Evolutionary conservation across 305 asterid species (phyloP), one percentile per base, ranked within the genome.

Genomic region (Plantago coronopus): DNA sequence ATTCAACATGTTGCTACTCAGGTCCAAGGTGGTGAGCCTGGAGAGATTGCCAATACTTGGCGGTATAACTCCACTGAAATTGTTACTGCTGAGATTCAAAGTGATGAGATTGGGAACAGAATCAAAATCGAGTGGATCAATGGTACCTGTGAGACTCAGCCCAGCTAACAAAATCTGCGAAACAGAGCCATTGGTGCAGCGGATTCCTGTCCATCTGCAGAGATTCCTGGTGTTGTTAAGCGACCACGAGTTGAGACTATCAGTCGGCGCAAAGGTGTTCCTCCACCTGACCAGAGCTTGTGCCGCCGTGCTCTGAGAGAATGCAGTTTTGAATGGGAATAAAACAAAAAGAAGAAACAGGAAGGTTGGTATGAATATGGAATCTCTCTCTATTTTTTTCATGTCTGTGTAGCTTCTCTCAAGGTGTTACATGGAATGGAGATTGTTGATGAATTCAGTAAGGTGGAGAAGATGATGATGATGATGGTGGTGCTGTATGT

Each of bases 161-260:
- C 37, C 48, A 15, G 79, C 31, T 14, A 91, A 72, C 29, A 74
- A 68, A 46, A 91, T 72, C 56, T 29, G 65, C 0, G 88, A 75
- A 37, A 88, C 68, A 0, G 81, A 73, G 17, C 74, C 74, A 2
- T 2, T 5, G 58, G 75, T 74, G 82, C 97, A 91, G 11, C 19
- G 63, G 53, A 91, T 61, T 46, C 79, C 85, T 3, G 63, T 72
- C 98, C 96, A 88, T 27, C 57, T 68, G 74, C 96, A 88, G 6
- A 82, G 80, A 75, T 68, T 79, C 19, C 47, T 31, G 46, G 69
- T 12, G 78, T 76, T 84, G 50, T 42, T 37, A 57, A 64, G 70
- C 23, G 88, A 79, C 97, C 97, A 88, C 10, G 89, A 79, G 27
- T 27, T 6, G 51, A 85, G 80, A 7, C 46, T 50, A 18, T 81